Conservation (phyloP, 306 rosid species). For the Inga laurina region DNA sequence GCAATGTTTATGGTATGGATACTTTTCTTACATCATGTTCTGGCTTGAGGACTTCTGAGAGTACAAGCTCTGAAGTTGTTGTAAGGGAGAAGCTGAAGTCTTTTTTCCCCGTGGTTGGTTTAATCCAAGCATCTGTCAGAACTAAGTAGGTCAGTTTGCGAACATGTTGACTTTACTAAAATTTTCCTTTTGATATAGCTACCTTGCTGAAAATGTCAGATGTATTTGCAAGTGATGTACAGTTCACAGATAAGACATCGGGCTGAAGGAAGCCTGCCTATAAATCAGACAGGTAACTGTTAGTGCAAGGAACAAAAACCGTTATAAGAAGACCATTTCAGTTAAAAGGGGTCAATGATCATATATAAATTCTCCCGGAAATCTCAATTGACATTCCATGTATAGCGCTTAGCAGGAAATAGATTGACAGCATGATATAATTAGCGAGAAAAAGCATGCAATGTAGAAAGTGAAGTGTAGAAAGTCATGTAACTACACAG, state of each 20-base stretch:
- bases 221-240: constrained; percentile 71
- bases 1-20: not conserved
- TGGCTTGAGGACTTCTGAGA: constrained; percentile 51
- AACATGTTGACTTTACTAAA: not conserved
- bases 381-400: not conserved
- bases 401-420: not conserved
- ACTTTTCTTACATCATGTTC: constrained; percentile 70
- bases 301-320: constrained; percentile 11
- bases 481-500: not conserved
- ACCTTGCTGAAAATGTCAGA: constrained; percentile 83
- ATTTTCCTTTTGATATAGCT: constrained; percentile 10
- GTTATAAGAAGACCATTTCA: not conserved
- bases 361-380: not conserved
- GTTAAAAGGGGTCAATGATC: not conserved
- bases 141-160: constrained; percentile 35
- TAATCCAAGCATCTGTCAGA: constrained; percentile 60
- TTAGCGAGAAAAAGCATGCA: not conserved
- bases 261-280: constrained; percentile 65
- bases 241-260: constrained; percentile 65
- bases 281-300: constrained; percentile 6
- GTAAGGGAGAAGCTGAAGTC: constrained; percentile 53
- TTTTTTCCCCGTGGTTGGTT: constrained; percentile 48
- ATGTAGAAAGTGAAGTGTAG: not conserved
- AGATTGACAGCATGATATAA: not conserved
- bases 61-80: constrained; percentile 76